phyloP scores from a whole-genome alignment of 805 yeast species.

The Yarrowia divulgata region DNA sequence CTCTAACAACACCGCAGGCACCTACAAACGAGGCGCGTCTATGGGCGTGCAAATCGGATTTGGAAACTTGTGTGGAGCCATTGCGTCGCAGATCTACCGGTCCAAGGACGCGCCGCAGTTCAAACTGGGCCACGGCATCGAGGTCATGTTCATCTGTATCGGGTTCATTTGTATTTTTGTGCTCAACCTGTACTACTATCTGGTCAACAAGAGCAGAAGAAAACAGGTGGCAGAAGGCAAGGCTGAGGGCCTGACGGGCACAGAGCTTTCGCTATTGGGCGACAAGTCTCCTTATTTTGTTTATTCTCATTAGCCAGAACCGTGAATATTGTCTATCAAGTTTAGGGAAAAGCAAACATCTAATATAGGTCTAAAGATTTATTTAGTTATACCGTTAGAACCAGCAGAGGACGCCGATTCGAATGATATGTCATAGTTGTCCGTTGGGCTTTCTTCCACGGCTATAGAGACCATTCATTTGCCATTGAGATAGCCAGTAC shows the following conservation, averaged over 20 bases:
- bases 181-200: conserved; percentile 3
- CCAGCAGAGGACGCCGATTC: too few species aligned
- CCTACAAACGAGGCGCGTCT: conserved; percentile 60
- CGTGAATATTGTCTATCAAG: too few species aligned
- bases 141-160: conserved; percentile 55
- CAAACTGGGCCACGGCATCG: conserved; percentile 58
- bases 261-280: conserved; percentile 11
- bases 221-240: conserved; percentile 1
- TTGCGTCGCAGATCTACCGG: conserved; percentile 61
- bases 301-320: conserved; percentile 5
- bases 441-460: too few species aligned
- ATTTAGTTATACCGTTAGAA: too few species aligned
- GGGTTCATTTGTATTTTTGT: conserved; percentile 45
- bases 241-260: background rate
- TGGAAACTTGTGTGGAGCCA: conserved; percentile 70
- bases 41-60: conserved; percentile 65
- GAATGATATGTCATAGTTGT: too few species aligned
- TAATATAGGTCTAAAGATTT: too few species aligned
- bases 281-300: conserved; percentile 28
- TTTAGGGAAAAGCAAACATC: too few species aligned
- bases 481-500: too few species aligned
- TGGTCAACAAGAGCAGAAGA: conserved; percentile 1
- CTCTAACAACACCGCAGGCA: conserved; percentile 63
- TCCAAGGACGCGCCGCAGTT: conserved; percentile 62
- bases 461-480: too few species aligned